Conservation (phyloP, 495 filamentous ascomycete species). For the Penicillium argentinense region DNA sequence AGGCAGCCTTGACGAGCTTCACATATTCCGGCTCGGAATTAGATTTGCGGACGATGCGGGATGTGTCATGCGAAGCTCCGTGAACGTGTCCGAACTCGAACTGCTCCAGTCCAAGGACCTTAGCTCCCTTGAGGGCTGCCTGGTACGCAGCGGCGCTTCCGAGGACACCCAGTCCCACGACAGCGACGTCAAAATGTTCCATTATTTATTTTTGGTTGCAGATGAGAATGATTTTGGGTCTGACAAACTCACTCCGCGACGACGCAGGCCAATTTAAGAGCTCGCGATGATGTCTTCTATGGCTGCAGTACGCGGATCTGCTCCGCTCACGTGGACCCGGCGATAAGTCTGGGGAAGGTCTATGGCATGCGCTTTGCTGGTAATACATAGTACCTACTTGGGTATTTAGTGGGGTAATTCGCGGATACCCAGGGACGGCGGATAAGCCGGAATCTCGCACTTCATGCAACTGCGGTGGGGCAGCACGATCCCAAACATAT, state of each 20-base stretch:
- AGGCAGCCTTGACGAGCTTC: constrained; percentile 14
- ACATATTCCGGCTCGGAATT: constrained; percentile 15
- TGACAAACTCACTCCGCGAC: background rate
- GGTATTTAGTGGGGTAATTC: background rate
- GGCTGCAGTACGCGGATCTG: background rate
- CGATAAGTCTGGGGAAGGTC: background rate
- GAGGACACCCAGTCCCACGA: constrained; percentile 16
- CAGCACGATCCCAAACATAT: too few species aligned
- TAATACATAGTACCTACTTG: too few species aligned
- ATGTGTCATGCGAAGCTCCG: constrained; percentile 22
- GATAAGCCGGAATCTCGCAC: too few species aligned
- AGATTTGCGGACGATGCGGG: constrained; percentile 15
- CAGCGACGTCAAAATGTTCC: constrained; percentile 18
- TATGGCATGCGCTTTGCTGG: too few species aligned
- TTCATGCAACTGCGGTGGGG: too few species aligned
- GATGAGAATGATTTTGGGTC: background rate
- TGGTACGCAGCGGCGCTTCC: constrained; percentile 19
- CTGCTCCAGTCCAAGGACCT: constrained; percentile 17
- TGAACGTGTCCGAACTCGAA: constrained; percentile 18
- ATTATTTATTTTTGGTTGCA: background rate
- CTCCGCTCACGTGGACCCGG: background rate
- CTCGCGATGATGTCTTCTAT: background rate
- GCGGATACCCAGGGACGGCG: background rate
- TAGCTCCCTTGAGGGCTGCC: constrained; percentile 10
- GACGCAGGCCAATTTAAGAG: background rate